Percentiles rank a stretch among this genome's conserved stretches.
Evolutionary conservation across 495 filamentous ascomycete genomes (phyloP).

Genomic region (Margaritispora aquatica): DNA sequence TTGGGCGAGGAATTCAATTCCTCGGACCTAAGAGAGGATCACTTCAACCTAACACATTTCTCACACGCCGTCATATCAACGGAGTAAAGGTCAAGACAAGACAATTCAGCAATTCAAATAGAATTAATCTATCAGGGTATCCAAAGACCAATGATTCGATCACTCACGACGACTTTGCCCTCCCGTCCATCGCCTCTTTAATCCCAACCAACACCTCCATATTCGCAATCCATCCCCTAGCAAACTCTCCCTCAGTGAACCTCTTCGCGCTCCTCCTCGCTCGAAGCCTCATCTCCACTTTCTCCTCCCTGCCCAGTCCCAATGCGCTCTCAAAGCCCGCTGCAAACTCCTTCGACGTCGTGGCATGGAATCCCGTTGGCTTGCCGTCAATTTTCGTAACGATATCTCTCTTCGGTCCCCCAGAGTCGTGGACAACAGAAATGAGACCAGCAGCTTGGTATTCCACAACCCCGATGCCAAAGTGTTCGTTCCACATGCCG

Average conservation of each 20-base stretch:
- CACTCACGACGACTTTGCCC: background rate
- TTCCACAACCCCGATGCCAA: slow-evolving; percentile 96
- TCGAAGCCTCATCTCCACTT: slow-evolving; percentile 61
- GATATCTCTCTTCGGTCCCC: slow-evolving; percentile 89
- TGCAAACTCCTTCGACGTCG: slow-evolving; percentile 69
- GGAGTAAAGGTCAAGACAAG: too few species aligned
- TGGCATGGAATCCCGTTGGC: slow-evolving; percentile 80
- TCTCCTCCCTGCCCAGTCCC: slow-evolving; percentile 57
- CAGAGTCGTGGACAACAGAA: slow-evolving; percentile 83
- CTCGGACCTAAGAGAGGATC: too few species aligned
- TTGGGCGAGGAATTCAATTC: too few species aligned
- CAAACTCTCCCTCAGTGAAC: slow-evolving; percentile 87
- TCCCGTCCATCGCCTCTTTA: slow-evolving; percentile 16
- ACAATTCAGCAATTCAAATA: too few species aligned
- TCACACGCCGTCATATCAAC: background rate
- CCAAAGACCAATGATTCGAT: background rate
- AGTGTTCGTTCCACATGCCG: slow-evolving; percentile 99
- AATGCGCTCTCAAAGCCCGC: slow-evolving; percentile 71
- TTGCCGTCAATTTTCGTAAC: slow-evolving; percentile 71
- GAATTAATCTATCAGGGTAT: too few species aligned
- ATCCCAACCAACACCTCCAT: slow-evolving; percentile 63
- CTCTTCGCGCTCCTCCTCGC: slow-evolving; percentile 70
- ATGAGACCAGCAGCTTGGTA: slow-evolving; percentile 95
- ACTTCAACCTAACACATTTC: background rate
- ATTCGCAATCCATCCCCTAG: slow-evolving; percentile 61